These are phyloP conservation scores for Alternaria atra DNA, from an alignment of 2,329 filamentous ascomycete species.

Conservation along the genomic window DNA sequence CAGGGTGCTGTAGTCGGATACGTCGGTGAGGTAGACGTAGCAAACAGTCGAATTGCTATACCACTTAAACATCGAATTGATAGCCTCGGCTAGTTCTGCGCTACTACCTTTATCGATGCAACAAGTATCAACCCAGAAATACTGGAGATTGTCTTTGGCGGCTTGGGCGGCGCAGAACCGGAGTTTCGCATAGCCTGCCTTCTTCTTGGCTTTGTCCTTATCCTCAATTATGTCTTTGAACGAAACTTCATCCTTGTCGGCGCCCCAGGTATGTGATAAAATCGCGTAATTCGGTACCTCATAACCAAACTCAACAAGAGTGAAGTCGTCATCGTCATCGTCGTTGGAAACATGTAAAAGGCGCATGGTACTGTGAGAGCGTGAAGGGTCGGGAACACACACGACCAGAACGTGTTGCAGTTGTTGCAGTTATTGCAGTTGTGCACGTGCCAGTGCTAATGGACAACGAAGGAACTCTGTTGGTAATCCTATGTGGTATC, in stretches of 20 bases:
- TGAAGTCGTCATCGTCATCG: neutral
- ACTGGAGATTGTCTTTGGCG: neutral
- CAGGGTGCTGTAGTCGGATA: neutral
- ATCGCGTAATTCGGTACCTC: conserved; percentile 6
- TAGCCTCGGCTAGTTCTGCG: conserved; percentile 6
- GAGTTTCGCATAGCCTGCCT: neutral
- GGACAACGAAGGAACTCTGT: too few species aligned
- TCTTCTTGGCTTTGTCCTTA: neutral
- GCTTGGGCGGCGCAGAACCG: conserved; percentile 5
- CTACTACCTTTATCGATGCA: conserved; percentile 15
- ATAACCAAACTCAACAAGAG: neutral
- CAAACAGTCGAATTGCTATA: neutral
- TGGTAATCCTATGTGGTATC: too few species aligned
- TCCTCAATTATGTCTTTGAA: neutral
- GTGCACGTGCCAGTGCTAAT: too few species aligned
- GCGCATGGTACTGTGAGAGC: neutral
- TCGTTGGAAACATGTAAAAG: neutral
- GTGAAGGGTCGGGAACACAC: too few species aligned
- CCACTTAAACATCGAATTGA: conserved; percentile 7
- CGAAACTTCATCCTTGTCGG: conserved; percentile 1
- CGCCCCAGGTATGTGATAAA: conserved; percentile 14
- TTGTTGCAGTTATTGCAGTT: too few species aligned
- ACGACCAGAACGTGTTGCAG: too few species aligned
- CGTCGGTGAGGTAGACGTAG: conserved; percentile 8
- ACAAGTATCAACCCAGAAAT: conserved; percentile 12